phyloP scores from a whole-genome alignment of 83 land plant species.

The Picea abies region DNA sequence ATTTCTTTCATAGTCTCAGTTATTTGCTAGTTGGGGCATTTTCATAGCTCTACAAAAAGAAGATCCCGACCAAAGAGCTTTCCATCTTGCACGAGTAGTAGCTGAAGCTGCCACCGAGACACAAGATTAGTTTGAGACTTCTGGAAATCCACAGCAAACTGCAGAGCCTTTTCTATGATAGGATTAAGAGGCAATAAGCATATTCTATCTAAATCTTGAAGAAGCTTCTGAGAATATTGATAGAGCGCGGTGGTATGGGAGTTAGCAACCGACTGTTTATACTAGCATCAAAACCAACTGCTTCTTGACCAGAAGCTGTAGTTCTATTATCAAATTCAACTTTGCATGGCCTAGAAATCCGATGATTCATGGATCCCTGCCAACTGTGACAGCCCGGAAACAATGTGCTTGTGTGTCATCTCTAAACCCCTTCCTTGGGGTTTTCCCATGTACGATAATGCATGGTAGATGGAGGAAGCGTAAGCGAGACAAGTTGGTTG shows the following conservation, averaged over 20 bases:
- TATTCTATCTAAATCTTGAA: slow-evolving; percentile 75
- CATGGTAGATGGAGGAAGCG: slow-evolving; percentile 51
- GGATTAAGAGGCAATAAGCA: slow-evolving; percentile 82
- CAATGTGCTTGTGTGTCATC: slow-evolving; percentile 90
- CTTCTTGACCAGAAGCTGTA: slow-evolving; percentile 87
- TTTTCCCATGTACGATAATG: slow-evolving; percentile 71
- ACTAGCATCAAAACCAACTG: slow-evolving; percentile 91
- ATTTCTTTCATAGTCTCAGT: slow-evolving; percentile 47
- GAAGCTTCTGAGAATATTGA: slow-evolving; percentile 76
- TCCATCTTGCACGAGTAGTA: slow-evolving; percentile 84
- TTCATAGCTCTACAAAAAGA: slow-evolving; percentile 51
- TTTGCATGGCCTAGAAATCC: slow-evolving; percentile 35
- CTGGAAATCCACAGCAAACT: slow-evolving; percentile 82
- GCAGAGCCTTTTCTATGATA: slow-evolving; percentile 60
- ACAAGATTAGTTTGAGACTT: slow-evolving; percentile 89
- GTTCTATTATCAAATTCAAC: slow-evolving; percentile 35
- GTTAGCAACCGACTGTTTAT: slow-evolving; percentile 74
- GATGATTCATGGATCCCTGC: slow-evolving; percentile 53
- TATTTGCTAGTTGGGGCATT: slow-evolving; percentile 43
- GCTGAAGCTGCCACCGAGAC: slow-evolving; percentile 72
- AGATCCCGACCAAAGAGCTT: slow-evolving; percentile 83
- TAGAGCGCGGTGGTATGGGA: slow-evolving; percentile 97
- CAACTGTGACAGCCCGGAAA: slow-evolving; percentile 74
- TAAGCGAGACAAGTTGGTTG: slow-evolving; percentile 37
- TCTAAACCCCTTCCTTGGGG: slow-evolving; percentile 97